Evolutionary conservation across 768 basidiomycete species (phyloP).

Genomic region (Saitozyma sp.): DNA sequence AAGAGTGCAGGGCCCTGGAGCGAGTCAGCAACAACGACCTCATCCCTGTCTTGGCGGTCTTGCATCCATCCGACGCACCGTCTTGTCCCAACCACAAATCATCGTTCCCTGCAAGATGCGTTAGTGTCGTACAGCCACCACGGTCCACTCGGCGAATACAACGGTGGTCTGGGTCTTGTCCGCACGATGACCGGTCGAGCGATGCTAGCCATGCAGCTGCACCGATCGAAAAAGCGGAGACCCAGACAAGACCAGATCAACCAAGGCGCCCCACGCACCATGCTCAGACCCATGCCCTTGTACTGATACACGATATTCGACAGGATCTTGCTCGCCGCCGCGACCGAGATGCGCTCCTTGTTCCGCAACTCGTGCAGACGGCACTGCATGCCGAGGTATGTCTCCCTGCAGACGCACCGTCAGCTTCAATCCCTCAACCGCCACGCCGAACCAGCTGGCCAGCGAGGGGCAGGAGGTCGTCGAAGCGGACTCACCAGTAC

Average conservation of each 20-base stretch:
- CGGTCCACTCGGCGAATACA: too few relatives aligned
- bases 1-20: constrained; percentile 85
- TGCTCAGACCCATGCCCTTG: constrained; percentile 98
- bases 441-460: constrained; percentile 60
- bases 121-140: constrained; percentile 6
- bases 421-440: constrained; percentile 49
- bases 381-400: constrained; percentile 97
- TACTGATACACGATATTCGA: constrained; percentile 96
- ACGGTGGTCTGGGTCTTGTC: too few relatives aligned
- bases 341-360: constrained; percentile 92
- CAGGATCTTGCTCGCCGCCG: constrained; percentile 97
- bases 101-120: constrained; percentile 75
- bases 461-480: not conserved
- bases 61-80: constrained; percentile 58
- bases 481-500: constrained; percentile 45
- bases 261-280: constrained; percentile 62
- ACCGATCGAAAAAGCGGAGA: too few relatives aligned
- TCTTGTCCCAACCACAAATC: constrained; percentile 99
- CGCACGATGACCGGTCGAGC: too few relatives aligned
- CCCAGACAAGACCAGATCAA: not conserved
- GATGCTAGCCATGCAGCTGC: too few relatives aligned
- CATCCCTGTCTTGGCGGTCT: not conserved
- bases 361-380: constrained; percentile 95
- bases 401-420: constrained; percentile 69
- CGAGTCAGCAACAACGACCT: not conserved